A percentile compares a stretch with the other conserved stretches of the same genome.
Conservation (phyloP, 176 grass and related monocot genomes). For the Aegilops sharonensis region DNA sequence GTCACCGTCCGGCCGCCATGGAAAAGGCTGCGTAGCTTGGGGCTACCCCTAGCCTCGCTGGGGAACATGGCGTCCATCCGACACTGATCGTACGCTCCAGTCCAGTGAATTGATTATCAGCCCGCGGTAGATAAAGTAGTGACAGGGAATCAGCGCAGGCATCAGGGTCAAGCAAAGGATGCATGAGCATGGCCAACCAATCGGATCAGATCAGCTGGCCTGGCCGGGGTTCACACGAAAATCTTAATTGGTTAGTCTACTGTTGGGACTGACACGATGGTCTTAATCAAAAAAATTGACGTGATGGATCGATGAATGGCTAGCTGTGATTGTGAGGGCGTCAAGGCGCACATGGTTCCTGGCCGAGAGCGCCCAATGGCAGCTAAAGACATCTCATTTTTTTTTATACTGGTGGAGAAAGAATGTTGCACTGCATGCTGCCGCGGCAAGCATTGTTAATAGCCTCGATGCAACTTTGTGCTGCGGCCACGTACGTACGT, state of each 20-base stretch:
- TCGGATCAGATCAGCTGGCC: not conserved
- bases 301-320: not conserved
- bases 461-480: not conserved
- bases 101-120: not conserved
- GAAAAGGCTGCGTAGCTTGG: conserved; percentile 1
- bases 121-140: not conserved
- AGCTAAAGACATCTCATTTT: not conserved
- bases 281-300: not conserved
- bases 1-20: conserved; percentile 1
- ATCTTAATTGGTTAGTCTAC: not conserved
- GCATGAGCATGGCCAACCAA: not conserved
- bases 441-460: not conserved
- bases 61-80: conserved; percentile 8
- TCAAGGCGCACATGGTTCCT: conserved; percentile 7
- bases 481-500: no score
- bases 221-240: not conserved
- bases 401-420: not conserved
- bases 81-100: not conserved
- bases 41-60: not conserved
- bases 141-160: not conserved
- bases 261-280: not conserved
- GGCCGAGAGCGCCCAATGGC: not conserved
- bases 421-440: not conserved
- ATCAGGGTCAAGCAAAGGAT: not conserved
- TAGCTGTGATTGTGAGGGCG: not conserved